Evolutionary conservation across 306 rosid genomes (phyloP).

Genomic region (Malus domestica): DNA sequence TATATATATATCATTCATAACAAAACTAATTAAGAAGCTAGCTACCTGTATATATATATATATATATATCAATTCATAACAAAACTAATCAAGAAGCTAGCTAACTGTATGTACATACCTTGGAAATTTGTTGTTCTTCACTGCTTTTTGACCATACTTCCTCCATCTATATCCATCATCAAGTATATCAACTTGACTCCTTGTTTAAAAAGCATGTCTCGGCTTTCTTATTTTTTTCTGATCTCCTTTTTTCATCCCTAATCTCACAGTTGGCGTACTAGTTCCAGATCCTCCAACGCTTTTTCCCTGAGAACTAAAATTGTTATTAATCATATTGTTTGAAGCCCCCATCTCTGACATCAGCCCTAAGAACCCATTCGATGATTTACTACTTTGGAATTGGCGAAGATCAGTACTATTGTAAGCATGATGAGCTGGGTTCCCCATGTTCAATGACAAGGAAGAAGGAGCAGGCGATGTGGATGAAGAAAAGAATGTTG

Average conservation of each 20-base stretch:
- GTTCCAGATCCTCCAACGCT: constrained; percentile 7
- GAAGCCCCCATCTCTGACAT: constrained; percentile 25
- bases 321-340: not conserved
- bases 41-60: too few species aligned
- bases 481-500: constrained; percentile 9
- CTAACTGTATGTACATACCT: constrained; percentile 20
- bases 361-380: constrained; percentile 26
- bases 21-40: too few species aligned
- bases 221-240: constrained; percentile 35
- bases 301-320: not conserved
- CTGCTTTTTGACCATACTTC: constrained; percentile 54
- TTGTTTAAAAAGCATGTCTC: constrained; percentile 46
- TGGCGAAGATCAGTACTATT: not conserved
- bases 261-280: not conserved
- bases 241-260: constrained; percentile 19
- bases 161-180: constrained; percentile 56
- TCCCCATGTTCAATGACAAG: constrained; percentile 19
- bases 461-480: constrained; percentile 15
- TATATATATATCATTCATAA: too few species aligned
- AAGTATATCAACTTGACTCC: constrained; percentile 53
- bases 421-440: not conserved
- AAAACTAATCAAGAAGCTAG: not conserved
- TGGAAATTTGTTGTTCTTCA: constrained; percentile 48
- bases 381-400: constrained; percentile 1
- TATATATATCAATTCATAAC: not conserved